Conservation (phyloP, 441 rosid genomes). For the Pelargonium cotyledonis region DNA sequence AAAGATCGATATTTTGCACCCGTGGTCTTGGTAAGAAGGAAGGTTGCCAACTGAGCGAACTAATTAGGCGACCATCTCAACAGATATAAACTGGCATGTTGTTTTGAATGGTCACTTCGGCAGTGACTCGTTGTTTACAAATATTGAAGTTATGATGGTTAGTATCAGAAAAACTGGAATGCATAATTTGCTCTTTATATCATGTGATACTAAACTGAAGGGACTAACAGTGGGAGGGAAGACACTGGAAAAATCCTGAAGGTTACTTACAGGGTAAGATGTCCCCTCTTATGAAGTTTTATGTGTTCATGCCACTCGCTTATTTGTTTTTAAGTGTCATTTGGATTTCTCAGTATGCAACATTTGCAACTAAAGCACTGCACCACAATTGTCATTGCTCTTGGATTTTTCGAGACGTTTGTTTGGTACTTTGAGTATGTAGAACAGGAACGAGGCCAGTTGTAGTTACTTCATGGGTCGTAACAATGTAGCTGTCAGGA, state of each 20-base stretch:
- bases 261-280: constrained; percentile 94
- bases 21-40: constrained; percentile 86
- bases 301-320: constrained; percentile 60
- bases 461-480: constrained; percentile 73
- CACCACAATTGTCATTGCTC: constrained; percentile 56
- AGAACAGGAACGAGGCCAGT: constrained; percentile 72
- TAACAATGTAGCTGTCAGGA: constrained; percentile 75
- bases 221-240: constrained; percentile 73
- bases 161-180: constrained; percentile 65
- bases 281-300: constrained; percentile 88
- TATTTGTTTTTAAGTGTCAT: constrained; percentile 55
- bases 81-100: constrained; percentile 66
- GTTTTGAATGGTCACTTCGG: constrained; percentile 54
- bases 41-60: constrained; percentile 87
- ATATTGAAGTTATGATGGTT: constrained; percentile 39
- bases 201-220: constrained; percentile 77
- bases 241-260: constrained; percentile 79
- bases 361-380: too few relatives aligned
- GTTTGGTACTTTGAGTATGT: constrained; percentile 82
- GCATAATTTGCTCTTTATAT: constrained; percentile 77
- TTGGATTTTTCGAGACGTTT: constrained; percentile 87
- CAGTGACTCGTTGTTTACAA: constrained; percentile 39
- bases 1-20: constrained; percentile 90
- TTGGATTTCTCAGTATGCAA: too few relatives aligned
- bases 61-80: constrained; percentile 73